These are phyloP conservation scores for Podospora tetraspora DNA, from an alignment of 495 filamentous ascomycete genomes.

Conservation along the genomic window DNA sequence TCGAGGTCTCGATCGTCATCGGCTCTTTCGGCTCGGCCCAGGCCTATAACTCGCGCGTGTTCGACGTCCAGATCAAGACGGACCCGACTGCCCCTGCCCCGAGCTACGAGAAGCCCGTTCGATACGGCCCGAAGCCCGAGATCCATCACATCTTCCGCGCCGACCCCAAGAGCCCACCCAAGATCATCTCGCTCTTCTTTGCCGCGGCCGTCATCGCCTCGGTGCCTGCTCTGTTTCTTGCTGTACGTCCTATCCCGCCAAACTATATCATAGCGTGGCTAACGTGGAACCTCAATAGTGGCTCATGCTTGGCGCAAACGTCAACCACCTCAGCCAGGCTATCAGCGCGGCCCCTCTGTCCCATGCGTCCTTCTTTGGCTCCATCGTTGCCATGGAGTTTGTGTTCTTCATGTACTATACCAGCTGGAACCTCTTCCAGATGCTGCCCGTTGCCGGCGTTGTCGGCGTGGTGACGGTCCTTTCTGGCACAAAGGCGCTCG, in stretches of 20 bases:
- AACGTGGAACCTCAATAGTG: constrained; percentile 48
- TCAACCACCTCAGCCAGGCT: constrained; percentile 71
- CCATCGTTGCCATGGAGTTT: constrained; percentile 77
- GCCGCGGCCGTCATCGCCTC: constrained; percentile 62
- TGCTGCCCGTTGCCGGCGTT: constrained; percentile 64
- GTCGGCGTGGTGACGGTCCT: constrained; percentile 70
- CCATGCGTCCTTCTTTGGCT: constrained; percentile 76
- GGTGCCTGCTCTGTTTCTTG: constrained; percentile 63
- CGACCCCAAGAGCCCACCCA: constrained; percentile 75
- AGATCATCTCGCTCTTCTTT: constrained; percentile 76
- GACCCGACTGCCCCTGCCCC: constrained; percentile 59
- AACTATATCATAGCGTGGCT: neutral
- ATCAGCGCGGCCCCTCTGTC: constrained; percentile 67
- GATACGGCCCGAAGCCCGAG: constrained; percentile 75
- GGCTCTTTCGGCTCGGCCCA: constrained; percentile 77
- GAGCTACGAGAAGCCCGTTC: constrained; percentile 57
- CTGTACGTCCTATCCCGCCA: constrained; percentile 48
- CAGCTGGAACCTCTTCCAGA: constrained; percentile 89
- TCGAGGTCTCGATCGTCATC: constrained; percentile 74
- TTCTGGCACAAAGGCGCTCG: constrained; percentile 80
- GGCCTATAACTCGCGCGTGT: constrained; percentile 63
- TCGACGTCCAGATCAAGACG: constrained; percentile 49
- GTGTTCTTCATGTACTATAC: constrained; percentile 95
- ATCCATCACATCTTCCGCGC: constrained; percentile 89
- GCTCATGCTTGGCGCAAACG: constrained; percentile 76